Conservation (phyloP, 495 filamentous ascomycete genomes). For the Letharia columbiana region DNA sequence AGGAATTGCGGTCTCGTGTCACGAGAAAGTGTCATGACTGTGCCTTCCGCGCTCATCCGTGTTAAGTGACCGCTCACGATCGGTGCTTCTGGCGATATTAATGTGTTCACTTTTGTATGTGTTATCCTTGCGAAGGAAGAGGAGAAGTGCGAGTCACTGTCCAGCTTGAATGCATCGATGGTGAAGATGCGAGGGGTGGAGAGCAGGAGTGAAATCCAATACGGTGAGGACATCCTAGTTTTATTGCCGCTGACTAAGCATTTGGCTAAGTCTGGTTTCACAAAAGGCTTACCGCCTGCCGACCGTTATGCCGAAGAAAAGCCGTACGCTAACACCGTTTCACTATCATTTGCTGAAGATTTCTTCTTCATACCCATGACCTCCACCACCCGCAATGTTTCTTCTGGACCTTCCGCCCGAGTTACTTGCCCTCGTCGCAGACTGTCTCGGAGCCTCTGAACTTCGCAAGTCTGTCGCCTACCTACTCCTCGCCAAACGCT, state of each 20-base stretch:
- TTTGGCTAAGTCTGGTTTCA: no score
- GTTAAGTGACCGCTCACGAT: not conserved
- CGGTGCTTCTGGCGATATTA: not conserved
- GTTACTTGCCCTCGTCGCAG: slow-evolving; percentile 2
- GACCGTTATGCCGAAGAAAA: no score
- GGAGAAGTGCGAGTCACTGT: not conserved
- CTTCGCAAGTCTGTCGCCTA: slow-evolving; percentile 6
- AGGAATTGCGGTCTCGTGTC: not conserved
- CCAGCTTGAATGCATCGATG: no score
- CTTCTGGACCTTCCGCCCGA: slow-evolving; percentile 9
- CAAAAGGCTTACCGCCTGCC: no score
- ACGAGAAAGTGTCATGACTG: not conserved
- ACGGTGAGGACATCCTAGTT: no score
- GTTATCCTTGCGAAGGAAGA: not conserved
- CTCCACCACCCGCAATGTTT: not conserved
- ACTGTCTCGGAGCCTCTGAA: not conserved
- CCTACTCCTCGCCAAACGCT: slow-evolving; percentile 8
- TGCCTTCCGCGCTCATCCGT: not conserved
- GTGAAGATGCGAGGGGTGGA: no score
- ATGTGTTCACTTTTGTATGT: not conserved
- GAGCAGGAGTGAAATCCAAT: no score
- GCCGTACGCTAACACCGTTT: no score
- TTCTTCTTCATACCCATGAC: no score
- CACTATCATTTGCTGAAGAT: no score
- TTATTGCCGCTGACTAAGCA: no score